Conservation (phyloP, 2,329 filamentous ascomycete genomes). For the Aspergillus caelatus region DNA sequence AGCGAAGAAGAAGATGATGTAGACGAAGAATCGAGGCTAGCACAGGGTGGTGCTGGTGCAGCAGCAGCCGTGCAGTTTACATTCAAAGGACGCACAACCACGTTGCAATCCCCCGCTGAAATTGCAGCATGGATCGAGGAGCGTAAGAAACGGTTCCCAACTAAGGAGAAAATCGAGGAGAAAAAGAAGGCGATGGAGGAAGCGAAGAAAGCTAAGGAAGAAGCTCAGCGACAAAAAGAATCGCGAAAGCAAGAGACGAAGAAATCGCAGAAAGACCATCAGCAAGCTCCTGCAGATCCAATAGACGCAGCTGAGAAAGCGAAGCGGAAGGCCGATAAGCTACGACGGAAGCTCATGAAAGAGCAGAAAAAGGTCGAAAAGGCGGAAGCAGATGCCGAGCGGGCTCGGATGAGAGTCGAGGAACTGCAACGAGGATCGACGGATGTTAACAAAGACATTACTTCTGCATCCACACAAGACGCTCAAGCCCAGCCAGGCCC, state of each 20-base stretch:
- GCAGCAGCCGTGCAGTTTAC: constrained; percentile 52
- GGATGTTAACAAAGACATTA: constrained; percentile 9
- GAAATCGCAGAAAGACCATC: constrained; percentile 36
- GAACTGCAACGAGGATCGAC: constrained; percentile 30
- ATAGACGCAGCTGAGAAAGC: constrained; percentile 40
- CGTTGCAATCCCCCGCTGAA: constrained; percentile 63
- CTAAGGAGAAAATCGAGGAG: constrained; percentile 66
- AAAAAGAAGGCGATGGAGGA: constrained; percentile 68
- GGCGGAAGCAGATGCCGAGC: constrained; percentile 47
- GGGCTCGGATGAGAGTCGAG: constrained; percentile 39
- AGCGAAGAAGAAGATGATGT: constrained; percentile 50
- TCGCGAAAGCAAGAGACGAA: constrained; percentile 40
- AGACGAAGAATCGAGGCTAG: constrained; percentile 49
- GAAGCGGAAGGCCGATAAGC: constrained; percentile 45
- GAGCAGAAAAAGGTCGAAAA: constrained; percentile 59
- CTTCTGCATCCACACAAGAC: constrained; percentile 1
- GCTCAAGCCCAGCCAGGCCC: background rate
- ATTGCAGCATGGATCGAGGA: constrained; percentile 80
- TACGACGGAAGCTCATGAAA: constrained; percentile 59
- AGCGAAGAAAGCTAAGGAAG: constrained; percentile 53
- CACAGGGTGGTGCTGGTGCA: constrained; percentile 25
- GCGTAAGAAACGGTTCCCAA: constrained; percentile 78
- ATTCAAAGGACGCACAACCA: constrained; percentile 58
- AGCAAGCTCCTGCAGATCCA: constrained; percentile 27
- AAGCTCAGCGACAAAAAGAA: constrained; percentile 43